phyloP scores from a whole-genome alignment of 768 basidiomycete species.

The Tephrocybe sp. region DNA sequence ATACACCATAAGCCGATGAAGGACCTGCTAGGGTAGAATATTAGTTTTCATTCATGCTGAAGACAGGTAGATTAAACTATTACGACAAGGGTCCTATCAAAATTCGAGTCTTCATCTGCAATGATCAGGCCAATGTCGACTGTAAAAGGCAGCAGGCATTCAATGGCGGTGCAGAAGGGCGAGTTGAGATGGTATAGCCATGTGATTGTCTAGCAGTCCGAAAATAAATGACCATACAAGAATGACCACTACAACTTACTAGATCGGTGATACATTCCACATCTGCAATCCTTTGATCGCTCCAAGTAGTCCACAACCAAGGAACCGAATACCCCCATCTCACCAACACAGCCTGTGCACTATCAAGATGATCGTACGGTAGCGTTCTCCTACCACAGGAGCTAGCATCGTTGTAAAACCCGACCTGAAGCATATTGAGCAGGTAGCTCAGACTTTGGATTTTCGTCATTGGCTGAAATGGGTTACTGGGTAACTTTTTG shows the following conservation, averaged over 20 bases:
- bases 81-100: slow-evolving; percentile 11
- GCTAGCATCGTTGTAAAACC: slow-evolving; percentile 19
- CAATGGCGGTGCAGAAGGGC: slow-evolving; percentile 10
- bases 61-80: background rate
- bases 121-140: slow-evolving; percentile 1
- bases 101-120: slow-evolving; percentile 1
- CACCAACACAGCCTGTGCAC: slow-evolving; percentile 51
- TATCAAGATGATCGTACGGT: slow-evolving; percentile 33
- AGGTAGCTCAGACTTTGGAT: slow-evolving; percentile 47
- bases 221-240: background rate
- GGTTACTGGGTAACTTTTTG: background rate
- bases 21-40: slow-evolving; percentile 22
- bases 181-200: slow-evolving; percentile 50
- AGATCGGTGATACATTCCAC: slow-evolving; percentile 48
- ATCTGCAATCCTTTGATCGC: slow-evolving; percentile 48
- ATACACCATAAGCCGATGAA: slow-evolving; percentile 21
- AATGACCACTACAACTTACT: slow-evolving; percentile 33
- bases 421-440: slow-evolving; percentile 40
- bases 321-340: slow-evolving; percentile 55
- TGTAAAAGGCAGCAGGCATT: slow-evolving; percentile 4
- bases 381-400: background rate
- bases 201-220: slow-evolving; percentile 41
- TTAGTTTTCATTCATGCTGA: background rate
- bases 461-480: slow-evolving; percentile 31
- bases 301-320: slow-evolving; percentile 70